Evolutionary conservation across 495 filamentous ascomycete genomes (phyloP).

Genomic region (Xylaria intraflava): DNA sequence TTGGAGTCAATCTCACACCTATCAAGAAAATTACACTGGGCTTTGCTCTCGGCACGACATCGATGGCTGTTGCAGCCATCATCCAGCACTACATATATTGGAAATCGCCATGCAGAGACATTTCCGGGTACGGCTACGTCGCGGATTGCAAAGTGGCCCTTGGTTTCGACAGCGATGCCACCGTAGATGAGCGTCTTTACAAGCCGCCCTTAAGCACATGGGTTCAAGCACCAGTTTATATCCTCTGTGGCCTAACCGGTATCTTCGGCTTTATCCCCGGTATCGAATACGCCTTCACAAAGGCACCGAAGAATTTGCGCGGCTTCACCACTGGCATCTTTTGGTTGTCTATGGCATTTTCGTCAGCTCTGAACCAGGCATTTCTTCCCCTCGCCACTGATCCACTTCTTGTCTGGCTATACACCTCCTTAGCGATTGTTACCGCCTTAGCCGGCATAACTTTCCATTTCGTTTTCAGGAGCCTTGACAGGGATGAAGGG

Average conservation of each 20-base stretch:
- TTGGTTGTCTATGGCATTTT: slow-evolving; percentile 65
- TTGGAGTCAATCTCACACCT: slow-evolving; percentile 61
- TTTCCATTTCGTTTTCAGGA: slow-evolving; percentile 57
- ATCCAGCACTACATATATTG: slow-evolving; percentile 68
- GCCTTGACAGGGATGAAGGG: slow-evolving; percentile 59
- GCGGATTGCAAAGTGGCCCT: slow-evolving; percentile 32
- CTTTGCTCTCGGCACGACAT: slow-evolving; percentile 52
- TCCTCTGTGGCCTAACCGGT: slow-evolving; percentile 66
- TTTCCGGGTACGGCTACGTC: slow-evolving; percentile 27
- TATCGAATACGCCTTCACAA: slow-evolving; percentile 67
- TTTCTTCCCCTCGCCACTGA: slow-evolving; percentile 60
- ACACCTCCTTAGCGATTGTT: slow-evolving; percentile 55
- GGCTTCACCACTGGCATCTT: slow-evolving; percentile 62
- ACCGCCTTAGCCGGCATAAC: slow-evolving; percentile 50
- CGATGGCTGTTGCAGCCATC: slow-evolving; percentile 61
- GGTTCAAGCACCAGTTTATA: slow-evolving; percentile 57
- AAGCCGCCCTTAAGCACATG: slow-evolving; percentile 53
- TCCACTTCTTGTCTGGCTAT: slow-evolving; percentile 60
- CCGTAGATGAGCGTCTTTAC: slow-evolving; percentile 17
- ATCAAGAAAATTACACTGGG: slow-evolving; percentile 67
- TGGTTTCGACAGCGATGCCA: slow-evolving; percentile 8
- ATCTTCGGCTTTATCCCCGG: slow-evolving; percentile 57
- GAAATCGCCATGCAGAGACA: slow-evolving; percentile 48
- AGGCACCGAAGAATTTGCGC: slow-evolving; percentile 73
- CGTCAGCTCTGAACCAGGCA: slow-evolving; percentile 61